phyloP scores from a whole-genome alignment of 2,329 filamentous ascomycete species.

The Macrophomina pseudophaseolina region DNA sequence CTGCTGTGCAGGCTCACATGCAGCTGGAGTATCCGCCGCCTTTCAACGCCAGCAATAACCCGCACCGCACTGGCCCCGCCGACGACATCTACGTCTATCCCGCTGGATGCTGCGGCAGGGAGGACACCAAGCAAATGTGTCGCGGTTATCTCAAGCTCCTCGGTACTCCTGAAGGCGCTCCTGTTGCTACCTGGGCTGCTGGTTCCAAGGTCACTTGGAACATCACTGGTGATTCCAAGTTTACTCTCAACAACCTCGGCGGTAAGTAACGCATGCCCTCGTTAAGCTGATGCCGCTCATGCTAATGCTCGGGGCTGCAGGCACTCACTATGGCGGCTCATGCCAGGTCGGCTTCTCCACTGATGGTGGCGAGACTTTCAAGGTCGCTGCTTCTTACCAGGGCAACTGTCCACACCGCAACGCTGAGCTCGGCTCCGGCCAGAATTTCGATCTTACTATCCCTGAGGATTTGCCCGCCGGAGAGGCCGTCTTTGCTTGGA shows the following conservation, averaged over 20 bases:
- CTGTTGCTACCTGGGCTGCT: slow-evolving; percentile 23
- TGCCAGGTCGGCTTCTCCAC: slow-evolving; percentile 54
- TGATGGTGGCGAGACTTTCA: slow-evolving; percentile 52
- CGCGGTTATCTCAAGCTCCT: slow-evolving; percentile 24
- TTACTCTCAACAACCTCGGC: slow-evolving; percentile 17
- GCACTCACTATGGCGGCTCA: slow-evolving; percentile 54
- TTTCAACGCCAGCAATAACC: slow-evolving; percentile 25
- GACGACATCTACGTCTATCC: slow-evolving; percentile 24
- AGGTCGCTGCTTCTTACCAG: slow-evolving; percentile 52
- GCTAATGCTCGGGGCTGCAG: neutral
- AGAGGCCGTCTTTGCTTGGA: slow-evolving; percentile 52
- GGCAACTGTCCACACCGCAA: slow-evolving; percentile 54
- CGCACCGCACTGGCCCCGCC: slow-evolving; percentile 9
- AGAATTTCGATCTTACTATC: slow-evolving; percentile 53
- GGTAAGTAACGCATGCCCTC: neutral
- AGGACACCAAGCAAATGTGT: slow-evolving; percentile 17
- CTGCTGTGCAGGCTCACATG: slow-evolving; percentile 26
- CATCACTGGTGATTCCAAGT: slow-evolving; percentile 18
- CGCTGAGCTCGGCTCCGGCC: slow-evolving; percentile 41
- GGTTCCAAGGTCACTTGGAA: slow-evolving; percentile 18
- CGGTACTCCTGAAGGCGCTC: slow-evolving; percentile 22
- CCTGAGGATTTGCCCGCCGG: slow-evolving; percentile 50
- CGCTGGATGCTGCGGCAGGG: slow-evolving; percentile 22
- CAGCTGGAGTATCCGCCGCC: slow-evolving; percentile 24
- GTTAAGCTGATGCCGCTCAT: neutral